A percentile compares a stretch with the other conserved stretches of the same genome.
phyloP scores from a whole-genome alignment of 2,329 filamentous ascomycete genomes.

The Penicillium sp. region DNA sequence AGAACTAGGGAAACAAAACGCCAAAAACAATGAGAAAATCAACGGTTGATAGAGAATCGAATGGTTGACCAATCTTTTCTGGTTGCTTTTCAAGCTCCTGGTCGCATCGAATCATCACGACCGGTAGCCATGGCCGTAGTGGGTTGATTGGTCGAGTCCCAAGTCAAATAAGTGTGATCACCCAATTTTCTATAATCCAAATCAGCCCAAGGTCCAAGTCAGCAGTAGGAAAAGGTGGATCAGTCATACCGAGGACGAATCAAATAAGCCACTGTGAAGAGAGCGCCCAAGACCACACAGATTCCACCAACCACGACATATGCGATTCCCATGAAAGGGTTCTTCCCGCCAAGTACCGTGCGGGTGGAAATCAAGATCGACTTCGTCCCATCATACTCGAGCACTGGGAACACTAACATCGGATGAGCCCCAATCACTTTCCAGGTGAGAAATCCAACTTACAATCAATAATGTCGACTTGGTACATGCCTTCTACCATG shows the following conservation, averaged over 20 bases:
- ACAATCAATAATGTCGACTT: conserved; percentile 72
- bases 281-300: conserved; percentile 77
- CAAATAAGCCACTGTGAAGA: conserved; percentile 87
- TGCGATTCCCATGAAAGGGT: conserved; percentile 91
- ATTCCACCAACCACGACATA: conserved; percentile 91
- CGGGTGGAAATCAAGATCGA: conserved; percentile 82
- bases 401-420: conserved; percentile 80
- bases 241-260: conserved; percentile 72
- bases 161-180: conserved; percentile 94
- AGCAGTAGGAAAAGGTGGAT: background rate
- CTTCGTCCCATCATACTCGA: conserved; percentile 76
- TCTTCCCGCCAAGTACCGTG: conserved; percentile 89
- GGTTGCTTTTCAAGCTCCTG: conserved; percentile 20
- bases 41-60: too few relatives aligned
- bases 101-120: conserved; percentile 50
- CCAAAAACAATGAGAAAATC: too few relatives aligned
- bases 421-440: too few relatives aligned
- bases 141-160: conserved; percentile 67
- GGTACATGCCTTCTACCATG: conserved; percentile 68
- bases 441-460: too few relatives aligned
- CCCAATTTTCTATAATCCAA: conserved; percentile 71
- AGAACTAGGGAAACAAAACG: conserved; percentile 6
- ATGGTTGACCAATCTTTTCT: too few relatives aligned
- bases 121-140: conserved; percentile 50
- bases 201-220: background rate